phyloP scores from a whole-genome alignment of 306 rosid species.

The Rosa rugosa region DNA sequence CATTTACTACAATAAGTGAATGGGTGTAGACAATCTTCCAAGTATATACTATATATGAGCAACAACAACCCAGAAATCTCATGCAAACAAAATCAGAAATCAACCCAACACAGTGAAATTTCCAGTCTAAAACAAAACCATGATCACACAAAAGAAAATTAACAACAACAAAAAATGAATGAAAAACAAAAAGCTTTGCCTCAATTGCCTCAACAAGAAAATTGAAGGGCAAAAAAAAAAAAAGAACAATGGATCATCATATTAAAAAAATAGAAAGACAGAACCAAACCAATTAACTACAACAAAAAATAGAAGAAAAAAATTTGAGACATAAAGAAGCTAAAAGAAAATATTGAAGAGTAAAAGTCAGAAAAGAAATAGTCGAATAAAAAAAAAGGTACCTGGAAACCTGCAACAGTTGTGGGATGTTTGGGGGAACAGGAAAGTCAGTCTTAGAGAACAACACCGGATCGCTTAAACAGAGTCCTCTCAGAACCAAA shows the following conservation, averaged over 20 bases:
- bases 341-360: not conserved
- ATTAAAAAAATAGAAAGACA: slow-evolving; percentile 7
- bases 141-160: not conserved
- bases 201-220: not conserved
- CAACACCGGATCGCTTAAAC: slow-evolving; percentile 45
- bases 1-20: not conserved
- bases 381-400: slow-evolving; percentile 18
- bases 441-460: slow-evolving; percentile 39
- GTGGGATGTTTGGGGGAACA: slow-evolving; percentile 49
- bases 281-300: not conserved
- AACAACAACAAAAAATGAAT: not conserved
- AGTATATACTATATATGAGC: not conserved
- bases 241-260: slow-evolving; percentile 11
- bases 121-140: not conserved
- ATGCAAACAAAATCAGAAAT: slow-evolving; percentile 23
- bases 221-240: not conserved
- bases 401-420: slow-evolving; percentile 47
- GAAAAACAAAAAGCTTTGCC: not conserved
- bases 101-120: not conserved
- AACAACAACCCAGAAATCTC: slow-evolving; percentile 15
- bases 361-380: slow-evolving; percentile 21
- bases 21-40: not conserved
- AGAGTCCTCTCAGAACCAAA: slow-evolving; percentile 38
- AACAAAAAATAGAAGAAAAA: not conserved
- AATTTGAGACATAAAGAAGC: not conserved